Evolutionary conservation across 2,329 filamentous ascomycete species (phyloP).

Genomic region (Arachnomyces sp.): DNA sequence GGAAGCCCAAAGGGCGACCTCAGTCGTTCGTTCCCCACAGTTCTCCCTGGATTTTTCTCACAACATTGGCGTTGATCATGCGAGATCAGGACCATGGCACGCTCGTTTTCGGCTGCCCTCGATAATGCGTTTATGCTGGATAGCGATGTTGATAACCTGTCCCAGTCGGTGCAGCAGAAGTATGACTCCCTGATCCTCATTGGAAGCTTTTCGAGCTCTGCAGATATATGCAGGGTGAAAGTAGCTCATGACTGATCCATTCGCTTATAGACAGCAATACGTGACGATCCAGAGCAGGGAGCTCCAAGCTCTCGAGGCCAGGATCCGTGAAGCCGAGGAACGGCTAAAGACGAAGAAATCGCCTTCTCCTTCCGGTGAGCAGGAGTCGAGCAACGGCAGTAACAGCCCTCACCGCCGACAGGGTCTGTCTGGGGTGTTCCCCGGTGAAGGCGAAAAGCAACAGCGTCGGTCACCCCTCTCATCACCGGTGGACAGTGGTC

Average conservation of each 20-base stretch:
- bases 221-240: background rate
- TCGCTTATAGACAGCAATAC: constrained; percentile 59
- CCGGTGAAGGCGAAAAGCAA: constrained; percentile 12
- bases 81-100: constrained; percentile 65
- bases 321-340: constrained; percentile 76
- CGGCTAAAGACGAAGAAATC: constrained; percentile 48
- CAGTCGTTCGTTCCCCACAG: constrained; percentile 52
- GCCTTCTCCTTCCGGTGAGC: constrained; percentile 7
- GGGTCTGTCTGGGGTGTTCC: constrained; percentile 14
- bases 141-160: constrained; percentile 63
- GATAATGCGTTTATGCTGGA: constrained; percentile 87
- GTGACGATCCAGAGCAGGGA: constrained; percentile 67
- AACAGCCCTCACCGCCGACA: constrained; percentile 10
- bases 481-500: constrained; percentile 10
- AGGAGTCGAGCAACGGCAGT: constrained; percentile 10
- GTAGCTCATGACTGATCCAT: constrained; percentile 1
- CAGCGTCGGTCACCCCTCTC: constrained; percentile 12
- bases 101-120: constrained; percentile 75
- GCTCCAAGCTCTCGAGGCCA: constrained; percentile 75
- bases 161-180: constrained; percentile 72
- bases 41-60: constrained; percentile 7
- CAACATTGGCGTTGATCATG: constrained; percentile 17
- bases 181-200: constrained; percentile 37
- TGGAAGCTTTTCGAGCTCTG: background rate
- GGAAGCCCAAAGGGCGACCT: constrained; percentile 71